Evolutionary conservation across 768 basidiomycete genomes (phyloP), one percentile per base, ranked within the genome.

Genomic region (Solioccasus polychromus): DNA sequence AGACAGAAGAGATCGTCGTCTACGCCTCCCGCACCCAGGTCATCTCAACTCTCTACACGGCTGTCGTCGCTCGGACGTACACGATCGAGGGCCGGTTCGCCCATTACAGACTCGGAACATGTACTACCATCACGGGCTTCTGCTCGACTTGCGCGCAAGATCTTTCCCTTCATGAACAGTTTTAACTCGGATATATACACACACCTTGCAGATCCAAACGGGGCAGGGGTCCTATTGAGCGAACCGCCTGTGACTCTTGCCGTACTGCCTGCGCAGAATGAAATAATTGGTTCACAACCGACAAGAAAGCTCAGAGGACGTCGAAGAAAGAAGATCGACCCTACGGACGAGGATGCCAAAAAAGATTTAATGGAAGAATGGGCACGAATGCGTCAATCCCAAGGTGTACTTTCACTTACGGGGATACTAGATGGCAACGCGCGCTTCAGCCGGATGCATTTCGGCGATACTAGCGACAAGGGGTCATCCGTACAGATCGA

Each of bases 321-420:
- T 30, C 49, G 39, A 48, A 50, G 49, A 40, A 54, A 45, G 40
- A 19, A 8, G 5, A 22, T 40, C 20, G 49, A 54, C 41, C 42
- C 63, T 42, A 39, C 35, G 14, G 53, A 67, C 29, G 58, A 57
- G 35, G 47, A 40, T 12, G 35, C 43, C 12, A 67, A 53, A 42
- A 53, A n/a, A n/a, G 39, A 50, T 30, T 19, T 65, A 20, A 64
- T 64, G 40, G 55, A 63, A 25, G 53, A 65, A 38, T 67, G 63
- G 63, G 63, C 58, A 23, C 55, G 44, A n/a, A 42, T 63, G 44
- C 65, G 63, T 32, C 58, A 48, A 53, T 65, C 48, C 4, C 63
- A 60, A 40, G 62, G 63, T 31, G 7, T 47, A 15, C 48, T 58
- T 31, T 41, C 53, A n/a, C 43, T 52, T 36, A 44, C 50, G 12